Evolutionary conservation across 768 basidiomycete genomes (phyloP).

Genomic region (Xerocomellus intermedius): DNA sequence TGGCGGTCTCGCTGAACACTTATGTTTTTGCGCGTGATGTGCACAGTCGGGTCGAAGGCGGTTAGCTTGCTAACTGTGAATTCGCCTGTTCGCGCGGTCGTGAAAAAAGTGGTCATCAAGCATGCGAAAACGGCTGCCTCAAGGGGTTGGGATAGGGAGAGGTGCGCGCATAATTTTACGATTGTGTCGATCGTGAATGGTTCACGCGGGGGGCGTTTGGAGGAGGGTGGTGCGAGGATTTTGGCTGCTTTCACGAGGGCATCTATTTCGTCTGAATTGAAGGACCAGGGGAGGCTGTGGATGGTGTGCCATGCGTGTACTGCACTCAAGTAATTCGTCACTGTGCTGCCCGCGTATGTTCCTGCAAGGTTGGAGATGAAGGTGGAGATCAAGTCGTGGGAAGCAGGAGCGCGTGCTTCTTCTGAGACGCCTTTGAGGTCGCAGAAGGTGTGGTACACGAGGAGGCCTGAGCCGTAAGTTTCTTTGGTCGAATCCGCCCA

Average conservation of each 20-base stretch:
- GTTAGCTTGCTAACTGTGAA: conserved; percentile 35
- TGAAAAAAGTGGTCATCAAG: conserved; percentile 39
- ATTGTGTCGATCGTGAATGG: conserved; percentile 18
- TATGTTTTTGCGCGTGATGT: conserved; percentile 31
- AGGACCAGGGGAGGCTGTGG: conserved; percentile 19
- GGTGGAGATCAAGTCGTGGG: conserved; percentile 1
- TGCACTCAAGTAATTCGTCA: conserved; percentile 14
- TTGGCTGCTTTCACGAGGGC: conserved; percentile 17
- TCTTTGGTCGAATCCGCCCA: background rate
- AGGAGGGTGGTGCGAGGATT: conserved; percentile 8
- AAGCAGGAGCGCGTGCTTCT: too few relatives aligned
- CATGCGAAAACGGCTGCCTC: conserved; percentile 38
- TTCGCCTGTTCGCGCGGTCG: conserved; percentile 35
- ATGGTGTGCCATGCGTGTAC: conserved; percentile 30
- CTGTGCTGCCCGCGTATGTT: conserved; percentile 2
- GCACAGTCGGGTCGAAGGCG: conserved; percentile 27
- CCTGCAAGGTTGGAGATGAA: conserved; percentile 9
- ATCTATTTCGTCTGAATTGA: conserved; percentile 4
- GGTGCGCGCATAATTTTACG: background rate
- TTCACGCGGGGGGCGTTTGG: conserved; percentile 1
- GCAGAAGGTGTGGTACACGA: background rate
- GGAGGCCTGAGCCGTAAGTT: background rate
- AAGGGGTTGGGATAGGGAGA: conserved; percentile 17
- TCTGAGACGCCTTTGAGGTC: background rate
- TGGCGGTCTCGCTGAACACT: conserved; percentile 20